A percentile compares a stretch with the other conserved stretches of the same genome.
Conservation (phyloP, 495 filamentous ascomycete species). For the Daldinia vernicosa region DNA sequence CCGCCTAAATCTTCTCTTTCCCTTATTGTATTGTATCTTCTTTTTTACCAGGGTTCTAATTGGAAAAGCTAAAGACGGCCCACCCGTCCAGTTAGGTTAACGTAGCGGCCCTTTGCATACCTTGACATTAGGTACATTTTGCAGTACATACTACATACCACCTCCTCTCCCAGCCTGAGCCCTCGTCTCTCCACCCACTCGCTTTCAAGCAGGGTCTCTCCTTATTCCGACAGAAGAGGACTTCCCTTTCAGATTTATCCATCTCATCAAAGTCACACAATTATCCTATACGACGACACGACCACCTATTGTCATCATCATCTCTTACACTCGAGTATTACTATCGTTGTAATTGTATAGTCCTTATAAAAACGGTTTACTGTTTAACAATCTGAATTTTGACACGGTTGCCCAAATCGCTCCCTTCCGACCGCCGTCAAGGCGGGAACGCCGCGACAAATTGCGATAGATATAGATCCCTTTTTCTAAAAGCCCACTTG, state of each 20-base stretch:
- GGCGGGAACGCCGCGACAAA: conserved; percentile 41
- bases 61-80: conserved; percentile 34
- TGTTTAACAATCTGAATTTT: conserved; percentile 23
- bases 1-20: conserved; percentile 40
- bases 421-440: conserved; percentile 41
- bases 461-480: conserved; percentile 31
- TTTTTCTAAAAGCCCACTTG: conserved; percentile 29
- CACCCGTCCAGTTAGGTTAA: conserved; percentile 36
- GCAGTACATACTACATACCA: conserved; percentile 24
- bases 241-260: conserved; percentile 24
- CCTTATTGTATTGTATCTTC: conserved; percentile 38
- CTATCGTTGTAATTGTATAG: conserved; percentile 30
- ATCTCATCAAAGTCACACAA: conserved; percentile 24
- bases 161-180: conserved; percentile 41
- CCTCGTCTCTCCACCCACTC: conserved; percentile 44
- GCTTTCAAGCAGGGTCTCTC: conserved; percentile 45
- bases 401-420: conserved; percentile 26
- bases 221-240: conserved; percentile 36
- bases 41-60: conserved; percentile 35
- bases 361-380: conserved; percentile 1
- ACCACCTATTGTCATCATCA: conserved; percentile 16
- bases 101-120: conserved; percentile 37
- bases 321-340: conserved; percentile 21
- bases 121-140: conserved; percentile 38
- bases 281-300: conserved; percentile 8